Conservation (phyloP, 345 rosid genomes). For the Limnanthes douglasii region DNA sequence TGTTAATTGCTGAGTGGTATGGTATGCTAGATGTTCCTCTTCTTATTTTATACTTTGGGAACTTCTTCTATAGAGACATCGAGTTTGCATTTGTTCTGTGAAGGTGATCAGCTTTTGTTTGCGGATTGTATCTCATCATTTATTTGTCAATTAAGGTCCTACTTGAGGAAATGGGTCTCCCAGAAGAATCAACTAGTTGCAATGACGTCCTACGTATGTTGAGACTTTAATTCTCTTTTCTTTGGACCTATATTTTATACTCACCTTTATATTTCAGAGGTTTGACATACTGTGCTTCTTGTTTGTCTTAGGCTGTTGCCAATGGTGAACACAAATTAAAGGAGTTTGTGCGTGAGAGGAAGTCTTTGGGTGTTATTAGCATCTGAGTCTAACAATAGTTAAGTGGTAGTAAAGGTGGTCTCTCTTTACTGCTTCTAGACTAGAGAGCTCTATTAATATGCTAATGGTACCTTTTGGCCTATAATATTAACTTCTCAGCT, state of each 20-base stretch:
- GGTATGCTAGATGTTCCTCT: too few species aligned
- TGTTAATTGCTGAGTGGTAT: too few species aligned
- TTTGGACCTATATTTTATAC: not conserved
- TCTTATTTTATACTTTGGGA: too few species aligned
- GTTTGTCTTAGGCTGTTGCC: constrained; percentile 27
- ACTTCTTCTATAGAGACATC: too few species aligned
- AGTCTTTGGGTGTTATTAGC: constrained; percentile 67
- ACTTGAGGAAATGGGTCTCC: constrained; percentile 64
- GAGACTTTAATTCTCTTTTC: not conserved
- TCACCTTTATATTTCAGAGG: constrained; percentile 4
- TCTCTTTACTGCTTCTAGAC: not conserved
- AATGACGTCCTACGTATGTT: constrained; percentile 20
- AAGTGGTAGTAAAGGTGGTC: constrained; percentile 51
- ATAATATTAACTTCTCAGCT: not conserved
- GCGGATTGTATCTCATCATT: too few species aligned
- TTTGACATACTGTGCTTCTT: not conserved
- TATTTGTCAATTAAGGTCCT: constrained; percentile 34
- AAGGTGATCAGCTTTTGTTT: not conserved
- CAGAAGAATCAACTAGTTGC: constrained; percentile 13
- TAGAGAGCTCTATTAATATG: too few species aligned
- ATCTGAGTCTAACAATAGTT: constrained; percentile 26
- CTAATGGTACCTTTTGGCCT: too few species aligned
- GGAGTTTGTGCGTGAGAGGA: constrained; percentile 61
- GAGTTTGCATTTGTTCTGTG: not conserved
- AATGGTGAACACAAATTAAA: constrained; percentile 35